Evolutionary conservation across 2,329 filamentous ascomycete genomes (phyloP).

Genomic region (Aspergillus sp.): DNA sequence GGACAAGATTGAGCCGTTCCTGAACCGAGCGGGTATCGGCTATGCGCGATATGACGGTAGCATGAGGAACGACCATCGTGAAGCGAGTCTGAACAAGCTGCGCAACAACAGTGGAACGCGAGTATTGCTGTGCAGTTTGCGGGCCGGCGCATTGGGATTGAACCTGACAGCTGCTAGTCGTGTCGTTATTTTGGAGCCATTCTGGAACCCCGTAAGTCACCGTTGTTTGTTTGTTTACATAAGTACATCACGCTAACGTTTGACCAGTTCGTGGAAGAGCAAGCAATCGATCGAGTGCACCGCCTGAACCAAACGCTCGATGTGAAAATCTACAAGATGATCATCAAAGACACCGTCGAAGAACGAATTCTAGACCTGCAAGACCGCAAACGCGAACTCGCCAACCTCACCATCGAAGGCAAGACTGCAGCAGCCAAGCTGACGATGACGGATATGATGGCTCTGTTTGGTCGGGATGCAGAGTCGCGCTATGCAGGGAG

Average conservation of each 20-base stretch:
- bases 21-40: slow-evolving; percentile 64
- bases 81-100: slow-evolving; percentile 72
- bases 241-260: slow-evolving; percentile 8
- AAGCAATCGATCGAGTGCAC: slow-evolving; percentile 96
- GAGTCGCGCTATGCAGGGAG: slow-evolving; percentile 41
- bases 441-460: slow-evolving; percentile 86
- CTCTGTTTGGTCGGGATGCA: slow-evolving; percentile 71
- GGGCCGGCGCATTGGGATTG: slow-evolving; percentile 85
- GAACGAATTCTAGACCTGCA: slow-evolving; percentile 91
- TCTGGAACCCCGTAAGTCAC: slow-evolving; percentile 81
- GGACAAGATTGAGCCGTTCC: slow-evolving; percentile 87
- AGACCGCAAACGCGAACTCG: slow-evolving; percentile 84
- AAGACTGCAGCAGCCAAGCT: slow-evolving; percentile 72
- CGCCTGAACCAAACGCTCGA: slow-evolving; percentile 95
- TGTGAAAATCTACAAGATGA: slow-evolving; percentile 91
- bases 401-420: slow-evolving; percentile 83
- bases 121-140: slow-evolving; percentile 84
- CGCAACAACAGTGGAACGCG: slow-evolving; percentile 68
- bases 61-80: slow-evolving; percentile 89
- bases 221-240: slow-evolving; percentile 8
- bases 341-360: slow-evolving; percentile 79
- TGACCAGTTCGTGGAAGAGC: slow-evolving; percentile 86
- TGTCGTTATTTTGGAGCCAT: slow-evolving; percentile 92
- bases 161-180: slow-evolving; percentile 91
- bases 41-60: slow-evolving; percentile 89